These are phyloP conservation scores for Leptomonas seymouri DNA, from an alignment of 208 protist species.

Conservation along the genomic window DNA sequence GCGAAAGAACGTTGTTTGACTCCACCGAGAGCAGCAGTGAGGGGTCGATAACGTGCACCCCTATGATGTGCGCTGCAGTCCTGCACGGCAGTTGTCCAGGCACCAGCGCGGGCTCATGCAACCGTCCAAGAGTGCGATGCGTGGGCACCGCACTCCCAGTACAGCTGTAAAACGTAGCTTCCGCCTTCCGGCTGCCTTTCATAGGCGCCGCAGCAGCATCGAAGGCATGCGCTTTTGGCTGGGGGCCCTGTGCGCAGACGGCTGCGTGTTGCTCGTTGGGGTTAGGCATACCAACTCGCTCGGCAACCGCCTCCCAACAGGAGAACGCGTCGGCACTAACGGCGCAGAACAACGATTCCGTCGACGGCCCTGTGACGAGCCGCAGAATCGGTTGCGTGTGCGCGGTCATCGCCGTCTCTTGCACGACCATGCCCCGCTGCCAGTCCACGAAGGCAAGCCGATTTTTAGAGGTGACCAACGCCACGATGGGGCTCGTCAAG, in stretches of 20 bases:
- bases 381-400: constrained; percentile 35
- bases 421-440: constrained; percentile 39
- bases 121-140: constrained; percentile 1
- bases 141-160: constrained; percentile 26
- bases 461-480: constrained; percentile 25
- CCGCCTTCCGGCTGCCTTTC: background rate
- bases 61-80: constrained; percentile 22
- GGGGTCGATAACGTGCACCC: constrained; percentile 15
- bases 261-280: background rate
- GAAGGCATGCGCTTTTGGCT: background rate
- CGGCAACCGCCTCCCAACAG: constrained; percentile 38
- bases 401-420: constrained; percentile 19
- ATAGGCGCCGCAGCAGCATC: background rate
- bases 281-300: background rate
- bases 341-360: constrained; percentile 27
- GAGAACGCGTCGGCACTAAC: constrained; percentile 48
- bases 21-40: constrained; percentile 32
- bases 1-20: constrained; percentile 39
- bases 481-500: constrained; percentile 36
- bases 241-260: background rate
- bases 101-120: background rate
- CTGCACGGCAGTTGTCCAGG: background rate
- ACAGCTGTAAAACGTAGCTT: constrained; percentile 24
- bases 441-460: constrained; percentile 49
- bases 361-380: constrained; percentile 27